These are phyloP conservation scores for Phytophthora quininea DNA, from an alignment of 352 stramenopile species.

Conservation along the genomic window DNA sequence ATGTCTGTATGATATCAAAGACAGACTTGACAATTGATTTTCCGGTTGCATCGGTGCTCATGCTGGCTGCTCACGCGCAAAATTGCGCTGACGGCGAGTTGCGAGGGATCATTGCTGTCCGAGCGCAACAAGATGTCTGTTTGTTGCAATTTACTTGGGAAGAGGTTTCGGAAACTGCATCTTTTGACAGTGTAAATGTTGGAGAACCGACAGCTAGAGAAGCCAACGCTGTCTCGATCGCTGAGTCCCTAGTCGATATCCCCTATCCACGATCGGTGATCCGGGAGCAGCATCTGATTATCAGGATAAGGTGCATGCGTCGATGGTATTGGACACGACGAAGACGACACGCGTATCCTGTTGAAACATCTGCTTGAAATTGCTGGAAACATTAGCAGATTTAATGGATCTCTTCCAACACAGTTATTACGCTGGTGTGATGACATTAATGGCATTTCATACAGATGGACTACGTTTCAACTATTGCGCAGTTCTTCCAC, in stretches of 20 bases:
- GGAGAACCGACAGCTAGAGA: background rate
- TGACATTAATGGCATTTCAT: slow-evolving; percentile 43
- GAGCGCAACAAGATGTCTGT: slow-evolving; percentile 8
- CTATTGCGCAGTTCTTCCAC: slow-evolving; percentile 41
- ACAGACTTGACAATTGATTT: background rate
- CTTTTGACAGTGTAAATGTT: slow-evolving; percentile 8
- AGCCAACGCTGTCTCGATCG: slow-evolving; percentile 14
- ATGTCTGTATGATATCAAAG: slow-evolving; percentile 8
- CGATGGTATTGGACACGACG: slow-evolving; percentile 25
- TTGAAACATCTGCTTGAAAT: slow-evolving; percentile 21
- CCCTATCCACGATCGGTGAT: slow-evolving; percentile 11
- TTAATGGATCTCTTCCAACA: slow-evolving; percentile 7
- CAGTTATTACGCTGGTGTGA: slow-evolving; percentile 34
- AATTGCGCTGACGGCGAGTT: background rate
- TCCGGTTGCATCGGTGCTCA: background rate
- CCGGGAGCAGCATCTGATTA: slow-evolving; percentile 8
- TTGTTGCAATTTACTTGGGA: slow-evolving; percentile 11
- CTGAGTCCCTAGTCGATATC: slow-evolving; percentile 15
- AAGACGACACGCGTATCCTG: slow-evolving; percentile 28
- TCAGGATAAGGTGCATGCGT: slow-evolving; percentile 24
- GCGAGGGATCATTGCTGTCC: slow-evolving; percentile 17
- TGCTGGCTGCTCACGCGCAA: slow-evolving; percentile 12
- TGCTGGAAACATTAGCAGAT: slow-evolving; percentile 15
- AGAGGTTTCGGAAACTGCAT: background rate
- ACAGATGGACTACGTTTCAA: slow-evolving; percentile 79